These are phyloP conservation scores for Debaryomyces hansenii DNA, from an alignment of 805 yeast species.

Conservation along the genomic window DNA sequence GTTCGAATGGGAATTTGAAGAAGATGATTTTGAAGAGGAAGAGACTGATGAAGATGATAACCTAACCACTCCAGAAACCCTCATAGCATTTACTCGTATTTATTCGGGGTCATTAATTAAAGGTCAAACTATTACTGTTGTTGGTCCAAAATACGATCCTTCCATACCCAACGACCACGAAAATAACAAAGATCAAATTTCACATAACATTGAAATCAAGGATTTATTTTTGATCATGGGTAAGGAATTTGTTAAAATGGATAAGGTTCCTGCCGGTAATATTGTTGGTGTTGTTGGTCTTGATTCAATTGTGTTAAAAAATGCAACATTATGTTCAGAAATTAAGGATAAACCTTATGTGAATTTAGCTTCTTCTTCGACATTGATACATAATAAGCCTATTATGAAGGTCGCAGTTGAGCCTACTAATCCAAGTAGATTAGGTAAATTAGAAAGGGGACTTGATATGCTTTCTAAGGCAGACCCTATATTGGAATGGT, in stretches of 20 bases:
- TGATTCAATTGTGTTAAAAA: constrained; percentile 77
- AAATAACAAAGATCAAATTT: constrained; percentile 51
- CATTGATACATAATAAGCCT: constrained; percentile 67
- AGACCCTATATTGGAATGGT: constrained; percentile 92
- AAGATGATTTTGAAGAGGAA: constrained; percentile 38
- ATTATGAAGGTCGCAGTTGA: constrained; percentile 95
- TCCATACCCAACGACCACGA: constrained; percentile 29
- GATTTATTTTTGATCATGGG: constrained; percentile 89
- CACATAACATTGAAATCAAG: constrained; percentile 58
- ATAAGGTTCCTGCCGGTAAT: constrained; percentile 89
- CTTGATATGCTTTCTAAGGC: constrained; percentile 77
- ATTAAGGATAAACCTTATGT: constrained; percentile 72
- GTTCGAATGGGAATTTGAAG: constrained; percentile 49
- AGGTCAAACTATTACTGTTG: constrained; percentile 73
- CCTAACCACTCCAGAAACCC: constrained; percentile 54
- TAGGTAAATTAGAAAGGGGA: constrained; percentile 75
- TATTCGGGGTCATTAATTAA: constrained; percentile 78
- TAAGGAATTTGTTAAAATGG: constrained; percentile 74
- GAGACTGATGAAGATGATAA: constrained; percentile 47
- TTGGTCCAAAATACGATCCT: constrained; percentile 90
- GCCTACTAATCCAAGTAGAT: constrained; percentile 81
- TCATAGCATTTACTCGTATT: constrained; percentile 86
- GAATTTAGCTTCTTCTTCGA: constrained; percentile 51
- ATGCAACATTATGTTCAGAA: constrained; percentile 72
- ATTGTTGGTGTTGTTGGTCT: constrained; percentile 93